Percentiles rank a stretch among this genome's conserved stretches.
Conservation (phyloP, 352 stramenopile species). For the Blastocystis sp. region DNA sequence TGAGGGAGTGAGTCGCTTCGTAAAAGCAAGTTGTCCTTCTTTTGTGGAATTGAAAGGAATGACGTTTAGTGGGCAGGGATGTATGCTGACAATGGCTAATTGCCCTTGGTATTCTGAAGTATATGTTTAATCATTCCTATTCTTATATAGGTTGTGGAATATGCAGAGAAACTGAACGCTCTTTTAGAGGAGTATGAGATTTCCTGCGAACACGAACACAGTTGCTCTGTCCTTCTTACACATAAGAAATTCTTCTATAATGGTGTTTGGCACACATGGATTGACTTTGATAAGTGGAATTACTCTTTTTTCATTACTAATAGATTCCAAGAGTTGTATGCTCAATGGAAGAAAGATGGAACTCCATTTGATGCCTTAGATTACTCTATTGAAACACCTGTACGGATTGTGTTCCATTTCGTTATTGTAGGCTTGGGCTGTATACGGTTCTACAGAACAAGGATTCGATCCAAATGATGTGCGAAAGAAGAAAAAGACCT, state of each 20-base stretch:
- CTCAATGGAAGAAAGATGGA: conserved; percentile 78
- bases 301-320: neutral
- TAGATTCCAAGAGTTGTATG: conserved; percentile 53
- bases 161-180: conserved; percentile 75
- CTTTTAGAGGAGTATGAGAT: conserved; percentile 83
- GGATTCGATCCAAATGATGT: conserved; percentile 93
- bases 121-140: too few relatives aligned
- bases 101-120: conserved; percentile 96
- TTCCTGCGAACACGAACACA: conserved; percentile 91
- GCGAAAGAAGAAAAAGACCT: conserved; percentile 72
- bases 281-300: conserved; percentile 93
- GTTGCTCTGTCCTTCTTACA: conserved; percentile 89
- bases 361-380: conserved; percentile 69
- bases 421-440: conserved; percentile 86
- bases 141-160: conserved; percentile 63
- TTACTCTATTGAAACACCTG: conserved; percentile 56
- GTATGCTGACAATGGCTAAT: conserved; percentile 95
- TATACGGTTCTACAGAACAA: conserved; percentile 89
- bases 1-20: conserved; percentile 53
- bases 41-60: conserved; percentile 95
- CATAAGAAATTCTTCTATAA: conserved; percentile 80
- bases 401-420: neutral
- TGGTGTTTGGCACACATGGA: conserved; percentile 94
- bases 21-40: conserved; percentile 80
- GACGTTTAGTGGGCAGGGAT: conserved; percentile 94